Conservation (phyloP, 2,329 filamentous ascomycete genomes). For the Aureobasidium sp. region DNA sequence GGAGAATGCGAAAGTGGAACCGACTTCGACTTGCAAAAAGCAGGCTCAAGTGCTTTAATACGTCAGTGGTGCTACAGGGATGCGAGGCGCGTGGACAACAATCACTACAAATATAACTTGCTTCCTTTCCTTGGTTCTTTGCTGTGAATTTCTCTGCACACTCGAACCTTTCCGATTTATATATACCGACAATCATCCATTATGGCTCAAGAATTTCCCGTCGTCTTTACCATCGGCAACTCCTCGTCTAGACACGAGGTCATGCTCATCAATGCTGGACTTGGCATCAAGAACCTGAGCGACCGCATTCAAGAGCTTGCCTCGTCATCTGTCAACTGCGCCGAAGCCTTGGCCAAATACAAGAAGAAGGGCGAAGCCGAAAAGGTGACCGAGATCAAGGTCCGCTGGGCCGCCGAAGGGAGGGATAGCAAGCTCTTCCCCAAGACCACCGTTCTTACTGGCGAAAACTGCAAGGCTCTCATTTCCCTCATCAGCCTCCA, state of each 20-base stretch:
- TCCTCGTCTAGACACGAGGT: slow-evolving; percentile 30
- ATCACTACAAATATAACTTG: not conserved
- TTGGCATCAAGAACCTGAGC: slow-evolving; percentile 22
- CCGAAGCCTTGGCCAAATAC: slow-evolving; percentile 29
- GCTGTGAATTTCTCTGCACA: too few relatives aligned
- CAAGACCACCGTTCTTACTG: slow-evolving; percentile 29
- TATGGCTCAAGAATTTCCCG: slow-evolving; percentile 24
- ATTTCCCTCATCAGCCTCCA: slow-evolving; percentile 28
- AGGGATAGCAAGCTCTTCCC: slow-evolving; percentile 29
- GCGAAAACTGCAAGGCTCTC: slow-evolving; percentile 28
- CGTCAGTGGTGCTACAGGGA: slow-evolving; percentile 9
- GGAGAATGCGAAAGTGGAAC: slow-evolving; percentile 8
- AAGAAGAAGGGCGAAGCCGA: slow-evolving; percentile 25
- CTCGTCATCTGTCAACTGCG: slow-evolving; percentile 27
- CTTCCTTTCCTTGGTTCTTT: not conserved
- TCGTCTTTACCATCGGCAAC: slow-evolving; percentile 32
- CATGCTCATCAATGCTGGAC: slow-evolving; percentile 23
- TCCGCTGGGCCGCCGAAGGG: slow-evolving; percentile 28
- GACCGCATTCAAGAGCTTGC: slow-evolving; percentile 20
- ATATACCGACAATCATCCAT: not conserved
- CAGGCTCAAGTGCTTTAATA: slow-evolving; percentile 4
- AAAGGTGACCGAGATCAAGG: slow-evolving; percentile 27
- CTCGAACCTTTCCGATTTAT: not conserved
- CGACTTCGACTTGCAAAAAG: slow-evolving; percentile 1
- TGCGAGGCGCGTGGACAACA: not conserved